phyloP scores from a whole-genome alignment of 768 basidiomycete genomes.

The Tricholoma hemisulphureum region DNA sequence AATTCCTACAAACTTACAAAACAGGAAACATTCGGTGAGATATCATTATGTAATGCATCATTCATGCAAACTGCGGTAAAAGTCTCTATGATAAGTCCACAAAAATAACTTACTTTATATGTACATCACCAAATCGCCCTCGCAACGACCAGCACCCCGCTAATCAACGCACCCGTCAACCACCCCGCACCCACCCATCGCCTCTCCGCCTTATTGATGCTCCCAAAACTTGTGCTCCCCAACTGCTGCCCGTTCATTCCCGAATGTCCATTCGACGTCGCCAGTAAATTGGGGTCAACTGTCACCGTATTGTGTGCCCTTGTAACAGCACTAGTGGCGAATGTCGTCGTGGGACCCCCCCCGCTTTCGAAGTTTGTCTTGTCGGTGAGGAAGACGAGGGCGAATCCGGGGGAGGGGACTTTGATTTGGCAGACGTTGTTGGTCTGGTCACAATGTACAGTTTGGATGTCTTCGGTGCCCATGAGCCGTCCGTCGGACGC shows the following conservation, averaged over 20 bases:
- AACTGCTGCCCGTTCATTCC: slow-evolving; percentile 10
- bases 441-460: slow-evolving; percentile 53
- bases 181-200: background rate
- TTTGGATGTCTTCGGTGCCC: slow-evolving; percentile 50
- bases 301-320: slow-evolving; percentile 51
- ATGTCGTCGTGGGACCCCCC: slow-evolving; percentile 40
- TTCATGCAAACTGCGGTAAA: too few relatives aligned
- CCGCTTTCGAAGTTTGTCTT: slow-evolving; percentile 35
- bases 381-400: slow-evolving; percentile 66
- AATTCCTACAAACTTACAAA: too few relatives aligned
- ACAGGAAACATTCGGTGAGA: too few relatives aligned
- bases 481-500: slow-evolving; percentile 62
- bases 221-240: slow-evolving; percentile 19
- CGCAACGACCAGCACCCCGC: slow-evolving; percentile 1
- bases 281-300: slow-evolving; percentile 51
- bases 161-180: slow-evolving; percentile 6
- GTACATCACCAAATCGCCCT: background rate
- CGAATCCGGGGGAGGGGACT: slow-evolving; percentile 69
- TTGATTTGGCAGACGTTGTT: slow-evolving; percentile 53
- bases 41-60: too few relatives aligned
- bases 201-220: slow-evolving; percentile 17
- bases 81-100: too few relatives aligned
- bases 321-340: slow-evolving; percentile 52
- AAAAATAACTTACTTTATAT: too few relatives aligned
- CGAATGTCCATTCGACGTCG: slow-evolving; percentile 60